phyloP scores from a whole-genome alignment of 2,329 filamentous ascomycete species.

The Colletotrichum navitas region DNA sequence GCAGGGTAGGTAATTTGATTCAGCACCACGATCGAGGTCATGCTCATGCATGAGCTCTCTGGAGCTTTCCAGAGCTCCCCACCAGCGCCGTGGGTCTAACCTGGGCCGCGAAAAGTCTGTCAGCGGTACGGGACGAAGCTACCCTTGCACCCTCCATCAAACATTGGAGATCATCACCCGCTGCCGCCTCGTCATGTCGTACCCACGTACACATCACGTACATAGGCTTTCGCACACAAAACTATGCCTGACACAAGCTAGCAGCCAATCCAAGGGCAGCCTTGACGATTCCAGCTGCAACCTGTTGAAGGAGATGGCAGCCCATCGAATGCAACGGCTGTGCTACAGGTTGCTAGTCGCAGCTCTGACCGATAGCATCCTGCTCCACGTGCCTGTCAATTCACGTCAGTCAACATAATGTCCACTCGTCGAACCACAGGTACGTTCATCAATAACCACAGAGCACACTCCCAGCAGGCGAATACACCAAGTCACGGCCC shows the following conservation, averaged over 20 bases:
- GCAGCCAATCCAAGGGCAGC: background rate
- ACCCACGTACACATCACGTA: background rate
- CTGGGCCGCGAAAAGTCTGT: background rate
- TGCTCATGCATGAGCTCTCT: conserved; percentile 1
- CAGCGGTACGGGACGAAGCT: conserved; percentile 6
- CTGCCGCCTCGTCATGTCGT: conserved; percentile 7
- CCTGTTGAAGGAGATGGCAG: background rate
- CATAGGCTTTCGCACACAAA: conserved; percentile 1
- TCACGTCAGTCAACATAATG: background rate
- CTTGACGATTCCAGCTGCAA: background rate
- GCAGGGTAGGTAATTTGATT: conserved; percentile 1
- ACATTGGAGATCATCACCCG: conserved; percentile 18
- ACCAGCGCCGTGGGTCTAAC: background rate
- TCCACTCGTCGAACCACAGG: background rate
- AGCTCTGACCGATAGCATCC: conserved; percentile 18
- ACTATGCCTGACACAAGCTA: conserved; percentile 6
- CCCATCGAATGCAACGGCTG: conserved; percentile 10
- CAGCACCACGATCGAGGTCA: conserved; percentile 19
- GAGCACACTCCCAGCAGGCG: background rate
- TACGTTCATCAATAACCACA: background rate
- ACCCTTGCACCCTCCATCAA: conserved; percentile 24
- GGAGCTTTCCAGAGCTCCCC: background rate
- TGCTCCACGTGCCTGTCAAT: background rate
- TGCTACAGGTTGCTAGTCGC: conserved; percentile 18
- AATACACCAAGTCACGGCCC: too few relatives aligned